Percentiles rank a stretch among this genome's conserved stretches.
Evolutionary conservation across 169 alveolate genomes (phyloP).

Genomic region (Plasmodium vivax): DNA sequence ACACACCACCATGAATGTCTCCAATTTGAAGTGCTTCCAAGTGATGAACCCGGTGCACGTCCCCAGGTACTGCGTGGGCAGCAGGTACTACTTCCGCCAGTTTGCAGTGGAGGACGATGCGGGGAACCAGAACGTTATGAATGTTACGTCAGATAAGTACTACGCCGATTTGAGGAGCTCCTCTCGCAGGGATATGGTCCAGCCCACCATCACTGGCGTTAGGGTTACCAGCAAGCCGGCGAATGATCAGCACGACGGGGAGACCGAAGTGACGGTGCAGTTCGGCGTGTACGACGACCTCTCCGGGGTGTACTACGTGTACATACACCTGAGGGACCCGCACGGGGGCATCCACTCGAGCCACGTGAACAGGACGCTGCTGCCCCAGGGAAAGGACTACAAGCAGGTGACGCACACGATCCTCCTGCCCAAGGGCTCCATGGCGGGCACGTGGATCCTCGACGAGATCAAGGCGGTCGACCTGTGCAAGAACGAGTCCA

Average conservation of each 20-base stretch:
- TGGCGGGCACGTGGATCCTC: conserved; percentile 84
- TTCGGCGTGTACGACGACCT: conserved; percentile 5
- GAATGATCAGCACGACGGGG: conserved; percentile 82
- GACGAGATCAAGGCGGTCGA: conserved; percentile 67
- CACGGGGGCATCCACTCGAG: conserved; percentile 81
- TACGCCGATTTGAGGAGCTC: conserved; percentile 61
- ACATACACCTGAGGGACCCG: conserved; percentile 73
- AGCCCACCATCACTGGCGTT: conserved; percentile 77
- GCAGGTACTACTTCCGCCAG: conserved; percentile 76
- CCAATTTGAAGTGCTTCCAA: conserved; percentile 79
- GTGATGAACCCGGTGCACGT: conserved; percentile 79
- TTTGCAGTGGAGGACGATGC: conserved; percentile 79
- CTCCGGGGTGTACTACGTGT: conserved; percentile 14
- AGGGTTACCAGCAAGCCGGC: conserved; percentile 79
- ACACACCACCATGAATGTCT: conserved; percentile 31
- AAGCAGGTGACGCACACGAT: conserved; percentile 56
- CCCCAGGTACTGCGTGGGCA: conserved; percentile 76
- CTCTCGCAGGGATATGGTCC: conserved; percentile 69
- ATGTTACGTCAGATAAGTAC: conserved; percentile 75
- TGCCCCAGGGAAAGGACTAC: conserved; percentile 74
- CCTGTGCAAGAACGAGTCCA: conserved; percentile 57
- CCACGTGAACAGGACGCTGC: conserved; percentile 22
- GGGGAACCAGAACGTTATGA: conserved; percentile 78
- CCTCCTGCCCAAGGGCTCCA: conserved; percentile 82
- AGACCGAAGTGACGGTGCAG: conserved; percentile 76